phyloP scores from a whole-genome alignment of 768 basidiomycete species.

The Tubosaeta brunneosetosa region DNA sequence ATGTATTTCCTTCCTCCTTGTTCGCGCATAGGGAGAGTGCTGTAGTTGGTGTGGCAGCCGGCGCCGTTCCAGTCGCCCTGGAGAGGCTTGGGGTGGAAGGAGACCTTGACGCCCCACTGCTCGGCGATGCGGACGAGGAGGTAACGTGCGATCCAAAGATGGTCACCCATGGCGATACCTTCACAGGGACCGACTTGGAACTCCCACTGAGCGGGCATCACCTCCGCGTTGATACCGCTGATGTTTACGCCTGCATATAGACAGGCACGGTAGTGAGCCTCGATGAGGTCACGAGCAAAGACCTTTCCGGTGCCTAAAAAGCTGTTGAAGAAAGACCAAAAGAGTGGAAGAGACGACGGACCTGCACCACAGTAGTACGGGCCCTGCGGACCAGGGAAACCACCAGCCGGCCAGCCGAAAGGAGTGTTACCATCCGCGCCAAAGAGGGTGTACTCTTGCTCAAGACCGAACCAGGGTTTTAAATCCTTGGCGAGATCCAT shows the following conservation, averaged over 20 bases:
- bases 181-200: conserved; percentile 99
- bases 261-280: conserved; percentile 98
- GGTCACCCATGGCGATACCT: conserved; percentile 98
- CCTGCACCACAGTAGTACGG: conserved; percentile 99
- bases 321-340: conserved; percentile 7
- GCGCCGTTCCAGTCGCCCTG: conserved; percentile 99
- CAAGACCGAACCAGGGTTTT: conserved; percentile 95
- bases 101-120: conserved; percentile 96
- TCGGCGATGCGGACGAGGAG: conserved; percentile 94
- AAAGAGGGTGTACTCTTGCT: conserved; percentile 99
- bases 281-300: conserved; percentile 96
- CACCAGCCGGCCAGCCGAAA: conserved; percentile 96
- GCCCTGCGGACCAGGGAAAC: conserved; percentile 99
- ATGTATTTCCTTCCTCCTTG: conserved; percentile 90
- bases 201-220: conserved; percentile 99
- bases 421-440: conserved; percentile 80
- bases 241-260: conserved; percentile 95
- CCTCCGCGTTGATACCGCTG: conserved; percentile 98
- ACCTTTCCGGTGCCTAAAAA: conserved; percentile 87
- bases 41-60: conserved; percentile 98
- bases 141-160: conserved; percentile 98
- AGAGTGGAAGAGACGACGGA: conserved; percentile 22
- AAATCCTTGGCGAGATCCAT: conserved; percentile 86
- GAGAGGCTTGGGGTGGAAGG: conserved; percentile 99
- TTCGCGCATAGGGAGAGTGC: conserved; percentile 91